Evolutionary conservation across 2,329 filamentous ascomycete genomes (phyloP), one percentile per base, ranked within the genome.

Genomic region (Celoporthe dispersa): DNA sequence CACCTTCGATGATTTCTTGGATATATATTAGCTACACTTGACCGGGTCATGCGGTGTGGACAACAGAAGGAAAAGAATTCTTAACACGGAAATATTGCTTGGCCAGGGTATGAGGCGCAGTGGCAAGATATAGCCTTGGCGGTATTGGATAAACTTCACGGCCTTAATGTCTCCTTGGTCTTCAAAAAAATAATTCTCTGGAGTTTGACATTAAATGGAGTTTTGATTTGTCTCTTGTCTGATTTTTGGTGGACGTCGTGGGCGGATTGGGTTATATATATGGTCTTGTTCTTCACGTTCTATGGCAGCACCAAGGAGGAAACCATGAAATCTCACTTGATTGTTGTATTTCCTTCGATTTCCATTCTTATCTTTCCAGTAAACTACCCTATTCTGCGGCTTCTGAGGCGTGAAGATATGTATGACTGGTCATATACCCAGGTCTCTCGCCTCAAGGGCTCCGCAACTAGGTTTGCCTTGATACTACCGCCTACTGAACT

Each of bases 1-100:
- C 51, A 41, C 16, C n/a, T 44, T 35, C 28, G 51, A 41, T 59
- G 55, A 48, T 19, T 66, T 66, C 64, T 59, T 57, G 53, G 53
- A 55, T 66, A 66, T 66, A 55, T 65, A 65, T 66, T 66, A 35
- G 53, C 55, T 37, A 66, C 37, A 60, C 64, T 55, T 19, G 16
- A 59, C 6, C 16, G n/a, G 51, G 16, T 53, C 35, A 22, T 44
- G 41, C 35, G 14, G 28, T 53, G 51, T 44, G 51, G 53, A n/a
- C 53, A 66, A 63, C n/a, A 60, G 37, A 59, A 44, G 51, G 31
- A 35, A 59, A 25, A 37, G 51, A 66, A 41, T 19, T 4, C 31
- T 55, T 33, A 16, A n/a, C 53, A 22, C 55, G 33, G 28, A 60
- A 60, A 60, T 37, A 35, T 37, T 60, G 33, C 57, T 60, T 60